Evolutionary conservation across 371 early-diverging fungal species (phyloP), one percentile per base, ranked within the genome.

Genomic region (Mortierella sp.): DNA sequence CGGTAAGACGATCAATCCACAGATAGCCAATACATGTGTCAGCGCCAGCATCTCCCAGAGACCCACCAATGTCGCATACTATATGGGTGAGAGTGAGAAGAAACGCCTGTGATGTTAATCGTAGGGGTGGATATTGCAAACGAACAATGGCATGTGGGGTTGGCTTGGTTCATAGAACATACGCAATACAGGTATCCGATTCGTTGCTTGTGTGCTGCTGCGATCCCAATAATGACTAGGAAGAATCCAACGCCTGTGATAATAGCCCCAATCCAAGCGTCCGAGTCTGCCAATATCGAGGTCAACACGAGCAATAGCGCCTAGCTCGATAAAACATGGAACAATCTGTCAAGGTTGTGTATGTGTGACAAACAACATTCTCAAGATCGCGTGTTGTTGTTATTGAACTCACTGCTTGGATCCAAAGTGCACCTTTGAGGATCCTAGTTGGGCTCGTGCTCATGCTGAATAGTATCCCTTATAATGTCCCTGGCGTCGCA

Each of bases 31-130:
- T 27, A 62, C 37, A 14, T 73, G 73, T 6, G 58, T 27, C 13
- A 63, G 17, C 40, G 73, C 73, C 12, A 67, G 57, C 2, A 66
- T 16, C 28, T 48, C 47, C 73, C 73, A 73, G 14, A 59, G 25
- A 1, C 67, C 67, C 16, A 73, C 58, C 21, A 73, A 29, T 19
- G 60, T 73, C 1, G 73, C 59, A 27, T 73, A 73, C 73, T 73
- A 31, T 51, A 12, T 29, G 17, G 13, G 4, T 54, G 37, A 10
- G 21, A 7, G 21, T 10, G 45, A 48, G 34, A 43, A 40, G n/a
- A 9, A 34, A n/a, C 1, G 49, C 9, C n/a, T 28, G 16, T n/a
- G n/a, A n/a, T n/a, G n/a, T n/a, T n/a, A n/a, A n/a, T n/a, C n/a
- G n/a, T n/a, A n/a, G n/a, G n/a, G n/a, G n/a, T n/a, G n/a, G n/a